Evolutionary conservation across 2,329 filamentous ascomycete species (phyloP), one percentile per base, ranked within the genome.

Genomic region (Beauveria sp.): DNA sequence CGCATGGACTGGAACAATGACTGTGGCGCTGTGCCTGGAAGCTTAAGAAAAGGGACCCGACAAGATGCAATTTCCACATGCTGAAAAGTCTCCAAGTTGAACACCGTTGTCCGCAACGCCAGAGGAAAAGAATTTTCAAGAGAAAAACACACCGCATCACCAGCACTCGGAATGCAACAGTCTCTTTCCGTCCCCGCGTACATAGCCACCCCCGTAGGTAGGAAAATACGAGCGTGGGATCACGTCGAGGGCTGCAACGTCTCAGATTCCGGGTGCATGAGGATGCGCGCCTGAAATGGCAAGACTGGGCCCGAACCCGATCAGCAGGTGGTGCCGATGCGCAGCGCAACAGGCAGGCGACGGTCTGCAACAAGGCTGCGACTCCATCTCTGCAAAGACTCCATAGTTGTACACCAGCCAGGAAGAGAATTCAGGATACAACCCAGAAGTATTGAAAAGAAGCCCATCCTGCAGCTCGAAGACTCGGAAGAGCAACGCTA

Each of bases 161-260:
- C 34, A 46, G 31, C 10, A 5, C 40, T 48, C 18, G 14, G 3
- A 34, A 10, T 9, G 24, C 28, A 34, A n/a, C 38, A 54, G 42
- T 16, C 26, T 16, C 40, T 3, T 18, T 38, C 20, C 9, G 4
- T 16, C 14, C 26, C 45, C 9, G 24, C 34, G 7, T 51, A 45
- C 59, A 55, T 61, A 61, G 51, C 51, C 59, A 61, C 59, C 59
- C 43, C 59, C 59, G 59, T 61, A 49, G 22, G 31, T 4, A 51
- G 6, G 10, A 52, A 42, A 52, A 61, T 55, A 61, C 51, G 51
- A 45, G 51, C 59, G 26, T 55, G 31, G 34, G 9, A 43, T 48
- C 59, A 31, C 42, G 51, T 38, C 51, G n/a, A 42, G 28, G 43
- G 50, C 28, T 60, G 57, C 48, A 60, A 52, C 59, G 59, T 61